Base-by-base conservation (phyloP, 2,329 filamentous ascomycete genomes). In the Endoconidiophora polonica region DNA sequence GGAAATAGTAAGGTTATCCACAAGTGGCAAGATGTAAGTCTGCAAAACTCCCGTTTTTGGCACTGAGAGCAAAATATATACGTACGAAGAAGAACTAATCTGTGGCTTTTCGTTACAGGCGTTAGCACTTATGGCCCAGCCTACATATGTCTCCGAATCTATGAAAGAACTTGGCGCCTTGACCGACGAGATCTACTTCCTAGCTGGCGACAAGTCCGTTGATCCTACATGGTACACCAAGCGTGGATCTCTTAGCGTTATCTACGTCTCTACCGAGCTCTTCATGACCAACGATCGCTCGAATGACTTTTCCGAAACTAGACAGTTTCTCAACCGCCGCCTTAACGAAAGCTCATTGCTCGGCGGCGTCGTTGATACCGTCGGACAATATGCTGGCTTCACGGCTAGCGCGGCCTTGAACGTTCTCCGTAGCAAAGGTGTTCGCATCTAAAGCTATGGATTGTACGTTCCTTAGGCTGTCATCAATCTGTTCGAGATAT, bases 211-310 rank as follows among this genome's bases (percentile, higher is more conserved):
- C 63, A 71, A 68, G 20, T 75, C 80, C 20, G 84, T 95, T 54
- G 88, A 96, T 63, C 75, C 77, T 3, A 81, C 79, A 3, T 98
- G 91, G 91, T 98, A 98, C 59, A 69, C 73, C 51, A 77, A 77
- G 60, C 72, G 75, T 45, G 73, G 68, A 3, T 70, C 69, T 18
- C 63, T 78, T 7, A 73, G 74, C 33, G 65, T 72, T 57, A 68
- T 75, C 40, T 79, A 78, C 58, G 86, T 86, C 47, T 77, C 80
- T 33, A 75, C 81, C 50, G 91, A 98, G 66, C 69, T 95, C 4
- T 94, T 88, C 66, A 95, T 96, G 87, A 95, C 87, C 20, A 87
- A 83, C 53, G 91, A 96, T 64, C 72, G 69, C 54, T 87, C 81
- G 3, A 67, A 73, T 0, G 77, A 76, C n/a, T 91, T 84, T 58